phyloP scores from a whole-genome alignment of 495 filamentous ascomycete species.

The Alectoria sarmentosa region DNA sequence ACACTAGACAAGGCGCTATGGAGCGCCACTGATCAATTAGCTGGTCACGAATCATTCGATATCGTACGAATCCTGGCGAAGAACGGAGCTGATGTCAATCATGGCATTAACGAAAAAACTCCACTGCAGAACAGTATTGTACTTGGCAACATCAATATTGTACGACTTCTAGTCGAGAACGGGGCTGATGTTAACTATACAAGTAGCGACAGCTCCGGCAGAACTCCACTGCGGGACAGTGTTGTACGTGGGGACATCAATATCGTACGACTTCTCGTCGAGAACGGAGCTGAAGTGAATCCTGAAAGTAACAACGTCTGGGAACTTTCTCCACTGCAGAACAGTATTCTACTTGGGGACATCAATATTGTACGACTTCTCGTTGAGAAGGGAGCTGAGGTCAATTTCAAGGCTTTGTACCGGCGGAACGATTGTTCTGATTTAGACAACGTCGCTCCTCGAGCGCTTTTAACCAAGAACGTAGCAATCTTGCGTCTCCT shows the following conservation, averaged over 20 bases:
- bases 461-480: not conserved
- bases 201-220: not conserved
- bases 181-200: slow-evolving; percentile 29
- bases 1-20: not conserved
- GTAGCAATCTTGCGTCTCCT: not conserved
- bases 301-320: not conserved
- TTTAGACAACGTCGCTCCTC: not conserved
- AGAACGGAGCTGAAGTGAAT: slow-evolving; percentile 29
- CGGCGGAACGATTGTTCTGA: too few species aligned
- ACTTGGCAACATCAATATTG: too few species aligned
- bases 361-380: not conserved
- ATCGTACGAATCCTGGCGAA: too few species aligned
- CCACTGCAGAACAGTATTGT: not conserved
- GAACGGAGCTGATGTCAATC: not conserved
- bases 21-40: not conserved
- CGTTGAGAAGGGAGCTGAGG: slow-evolving; percentile 18
- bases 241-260: accelerated
- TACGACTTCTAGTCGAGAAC: slow-evolving; percentile 6
- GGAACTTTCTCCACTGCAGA: not conserved
- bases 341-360: accelerated
- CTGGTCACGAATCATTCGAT: too few species aligned
- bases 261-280: slow-evolving; percentile 1
- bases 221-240: not conserved
- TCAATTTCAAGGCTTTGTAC: too few species aligned
- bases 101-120: too few species aligned